These are phyloP conservation scores for Fusarium torreyae DNA, from an alignment of 2,329 filamentous ascomycete genomes.

Conservation along the genomic window DNA sequence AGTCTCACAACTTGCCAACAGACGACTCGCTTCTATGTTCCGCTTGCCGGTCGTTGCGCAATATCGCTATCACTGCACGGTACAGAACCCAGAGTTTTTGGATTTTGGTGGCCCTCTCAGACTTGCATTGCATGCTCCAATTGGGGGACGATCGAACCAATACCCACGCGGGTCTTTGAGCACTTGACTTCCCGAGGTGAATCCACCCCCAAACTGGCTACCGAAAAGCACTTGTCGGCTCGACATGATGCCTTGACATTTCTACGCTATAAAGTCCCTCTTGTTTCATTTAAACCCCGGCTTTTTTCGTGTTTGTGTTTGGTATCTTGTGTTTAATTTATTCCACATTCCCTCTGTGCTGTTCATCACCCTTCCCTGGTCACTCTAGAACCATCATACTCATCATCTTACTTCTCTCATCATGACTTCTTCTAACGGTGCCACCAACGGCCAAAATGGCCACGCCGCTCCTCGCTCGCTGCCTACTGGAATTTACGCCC, in stretches of 20 bases:
- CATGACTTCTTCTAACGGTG: conserved; percentile 48
- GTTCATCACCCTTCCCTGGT: conserved; percentile 6
- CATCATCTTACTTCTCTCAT: conserved; percentile 21
- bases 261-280: conserved; percentile 48
- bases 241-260: conserved; percentile 30
- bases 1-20: not conserved
- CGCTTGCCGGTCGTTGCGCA: conserved; percentile 32
- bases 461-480: conserved; percentile 67
- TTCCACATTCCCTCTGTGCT: conserved; percentile 20
- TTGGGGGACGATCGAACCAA: conserved; percentile 48
- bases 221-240: conserved; percentile 38
- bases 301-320: conserved; percentile 20
- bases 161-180: conserved; percentile 42
- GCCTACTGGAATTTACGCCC: conserved; percentile 87
- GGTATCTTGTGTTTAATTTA: conserved; percentile 17
- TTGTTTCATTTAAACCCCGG: conserved; percentile 36
- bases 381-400: not conserved
- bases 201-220: conserved; percentile 50
- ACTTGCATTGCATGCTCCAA: conserved; percentile 38
- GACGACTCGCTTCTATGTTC: conserved; percentile 10
- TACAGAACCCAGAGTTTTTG: not conserved
- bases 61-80: conserved; percentile 12
- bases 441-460: conserved; percentile 45
- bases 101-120: conserved; percentile 28
- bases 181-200: conserved; percentile 49